These are phyloP conservation scores for Letharia columbiana DNA, from an alignment of 495 filamentous ascomycete genomes.

Conservation along the genomic window DNA sequence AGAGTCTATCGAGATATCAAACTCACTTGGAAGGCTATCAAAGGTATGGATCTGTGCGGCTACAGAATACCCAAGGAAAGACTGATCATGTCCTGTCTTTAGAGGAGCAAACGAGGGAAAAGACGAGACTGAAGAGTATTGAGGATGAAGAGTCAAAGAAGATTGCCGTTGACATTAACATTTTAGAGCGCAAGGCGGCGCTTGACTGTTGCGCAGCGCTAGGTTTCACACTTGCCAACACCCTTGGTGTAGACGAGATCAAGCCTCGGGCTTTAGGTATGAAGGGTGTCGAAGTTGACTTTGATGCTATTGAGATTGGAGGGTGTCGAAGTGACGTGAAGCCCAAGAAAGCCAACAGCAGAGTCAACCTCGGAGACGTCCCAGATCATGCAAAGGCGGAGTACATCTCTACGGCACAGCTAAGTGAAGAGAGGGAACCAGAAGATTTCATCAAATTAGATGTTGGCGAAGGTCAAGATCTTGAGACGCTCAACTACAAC, in stretches of 20 bases:
- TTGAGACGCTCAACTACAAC: constrained; percentile 24
- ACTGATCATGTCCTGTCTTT: neutral
- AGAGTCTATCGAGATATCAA: constrained; percentile 27
- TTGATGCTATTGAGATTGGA: constrained; percentile 21
- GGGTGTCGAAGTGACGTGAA: constrained; percentile 17
- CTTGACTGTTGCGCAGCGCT: constrained; percentile 20
- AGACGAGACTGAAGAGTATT: constrained; percentile 17
- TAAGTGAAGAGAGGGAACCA: neutral
- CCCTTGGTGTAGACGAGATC: constrained; percentile 24
- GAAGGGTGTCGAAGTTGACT: constrained; percentile 28
- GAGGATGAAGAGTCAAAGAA: constrained; percentile 29
- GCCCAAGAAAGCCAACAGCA: constrained; percentile 15
- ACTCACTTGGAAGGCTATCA: constrained; percentile 26
- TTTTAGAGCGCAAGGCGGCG: constrained; percentile 23
- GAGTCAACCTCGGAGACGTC: constrained; percentile 25
- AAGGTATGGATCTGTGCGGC: constrained; percentile 16
- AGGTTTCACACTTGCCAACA: constrained; percentile 27
- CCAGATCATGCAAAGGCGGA: constrained; percentile 17
- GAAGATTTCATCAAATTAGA: constrained; percentile 27
- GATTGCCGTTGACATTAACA: constrained; percentile 25
- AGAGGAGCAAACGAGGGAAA: constrained; percentile 24
- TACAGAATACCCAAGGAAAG: neutral
- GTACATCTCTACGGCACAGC: constrained; percentile 10
- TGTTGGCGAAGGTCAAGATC: constrained; percentile 21
- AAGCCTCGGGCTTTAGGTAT: constrained; percentile 27